phyloP scores from a whole-genome alignment of 345 rosid genomes.

The Bruguiera sexangula region DNA sequence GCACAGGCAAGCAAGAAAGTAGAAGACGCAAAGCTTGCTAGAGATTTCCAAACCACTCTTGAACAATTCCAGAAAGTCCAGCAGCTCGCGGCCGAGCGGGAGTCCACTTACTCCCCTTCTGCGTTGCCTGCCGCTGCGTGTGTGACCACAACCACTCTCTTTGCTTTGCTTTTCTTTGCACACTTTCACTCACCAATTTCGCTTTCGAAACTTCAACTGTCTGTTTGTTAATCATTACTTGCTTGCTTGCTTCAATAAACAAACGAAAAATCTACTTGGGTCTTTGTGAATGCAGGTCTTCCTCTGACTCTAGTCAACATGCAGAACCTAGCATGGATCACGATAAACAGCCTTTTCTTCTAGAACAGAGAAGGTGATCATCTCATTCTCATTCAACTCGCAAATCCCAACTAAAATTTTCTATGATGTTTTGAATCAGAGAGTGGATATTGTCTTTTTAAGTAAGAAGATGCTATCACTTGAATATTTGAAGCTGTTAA shows the following conservation, averaged over 20 bases:
- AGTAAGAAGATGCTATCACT: too few relatives aligned
- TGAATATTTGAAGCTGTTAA: too few relatives aligned
- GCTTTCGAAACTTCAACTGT: neutral
- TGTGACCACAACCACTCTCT: neutral
- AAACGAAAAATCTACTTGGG: neutral
- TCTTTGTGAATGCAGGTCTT: conserved; percentile 17
- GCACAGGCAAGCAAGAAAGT: conserved; percentile 51
- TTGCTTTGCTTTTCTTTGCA: neutral
- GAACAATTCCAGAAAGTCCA: conserved; percentile 68
- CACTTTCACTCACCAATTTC: neutral
- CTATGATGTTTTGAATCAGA: too few relatives aligned
- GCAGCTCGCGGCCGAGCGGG: conserved; percentile 63
- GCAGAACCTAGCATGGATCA: conserved; percentile 22
- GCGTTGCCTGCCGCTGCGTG: conserved; percentile 27
- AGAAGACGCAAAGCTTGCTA: conserved; percentile 70
- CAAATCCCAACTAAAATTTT: too few relatives aligned
- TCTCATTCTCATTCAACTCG: too few relatives aligned
- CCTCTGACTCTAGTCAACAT: conserved; percentile 34
- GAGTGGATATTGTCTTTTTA: too few relatives aligned
- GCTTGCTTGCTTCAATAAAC: neutral
- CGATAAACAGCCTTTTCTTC: conserved; percentile 47
- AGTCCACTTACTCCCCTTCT: conserved; percentile 56
- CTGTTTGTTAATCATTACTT: neutral
- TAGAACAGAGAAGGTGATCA: conserved; percentile 42
- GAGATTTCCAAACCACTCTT: conserved; percentile 54